Conservation (phyloP, 495 filamentous ascomycete species). For the Penicillium silybi region DNA sequence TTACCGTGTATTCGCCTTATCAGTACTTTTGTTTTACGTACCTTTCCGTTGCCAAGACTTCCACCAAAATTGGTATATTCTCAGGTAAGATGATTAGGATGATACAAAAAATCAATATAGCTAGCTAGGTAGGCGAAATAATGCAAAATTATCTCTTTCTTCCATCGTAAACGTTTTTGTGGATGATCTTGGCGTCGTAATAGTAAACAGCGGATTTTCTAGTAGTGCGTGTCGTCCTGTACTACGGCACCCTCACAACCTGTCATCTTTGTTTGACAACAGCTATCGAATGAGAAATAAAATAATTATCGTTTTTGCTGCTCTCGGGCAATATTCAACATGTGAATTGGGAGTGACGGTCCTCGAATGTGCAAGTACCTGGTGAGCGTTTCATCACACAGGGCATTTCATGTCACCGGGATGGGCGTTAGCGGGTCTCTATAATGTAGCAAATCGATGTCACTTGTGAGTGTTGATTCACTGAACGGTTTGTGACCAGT, state of each 20-base stretch:
- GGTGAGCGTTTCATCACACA: slow-evolving; percentile 14
- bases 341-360: slow-evolving; percentile 10
- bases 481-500: no score
- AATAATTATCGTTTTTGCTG: slow-evolving; percentile 3
- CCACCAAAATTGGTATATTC: slow-evolving; percentile 21
- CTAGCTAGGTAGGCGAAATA: background rate
- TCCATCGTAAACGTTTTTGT: slow-evolving; percentile 6
- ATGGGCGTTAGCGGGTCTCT: slow-evolving; percentile 8
- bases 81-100: slow-evolving; percentile 19
- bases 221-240: slow-evolving; percentile 1
- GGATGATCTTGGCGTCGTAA: slow-evolving; percentile 12
- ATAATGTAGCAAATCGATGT: no score
- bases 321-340: slow-evolving; percentile 4
- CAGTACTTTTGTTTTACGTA: background rate
- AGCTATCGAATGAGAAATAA: background rate
- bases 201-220: slow-evolving; percentile 6
- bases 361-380: slow-evolving; percentile 15
- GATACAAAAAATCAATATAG: slow-evolving; percentile 4
- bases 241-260: slow-evolving; percentile 5
- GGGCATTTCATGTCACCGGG: slow-evolving; percentile 21
- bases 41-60: slow-evolving; percentile 12
- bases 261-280: slow-evolving; percentile 11
- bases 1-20: slow-evolving; percentile 1
- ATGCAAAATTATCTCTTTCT: slow-evolving; percentile 10
- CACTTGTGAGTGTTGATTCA: no score